Evolutionary conservation across 2,329 filamentous ascomycete species (phyloP), one percentile per base, ranked within the genome.

Genomic region (Aspergillus sp.): DNA sequence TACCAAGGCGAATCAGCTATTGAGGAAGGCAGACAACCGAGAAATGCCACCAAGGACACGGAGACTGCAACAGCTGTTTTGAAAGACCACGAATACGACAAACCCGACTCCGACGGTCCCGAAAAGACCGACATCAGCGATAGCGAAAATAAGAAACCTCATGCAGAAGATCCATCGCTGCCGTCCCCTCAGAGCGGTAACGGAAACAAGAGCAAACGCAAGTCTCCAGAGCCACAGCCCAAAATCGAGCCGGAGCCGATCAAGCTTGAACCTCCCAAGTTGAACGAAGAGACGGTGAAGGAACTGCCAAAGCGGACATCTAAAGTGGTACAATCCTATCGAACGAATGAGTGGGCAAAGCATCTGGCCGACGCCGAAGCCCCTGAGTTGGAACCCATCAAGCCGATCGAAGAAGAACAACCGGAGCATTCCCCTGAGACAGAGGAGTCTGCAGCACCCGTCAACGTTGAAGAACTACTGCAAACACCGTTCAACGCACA

Each of bases 311-410:
- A 82, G n/a, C 86, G 86, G 11, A 76, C 92, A 36, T 95, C 92
- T 1, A 88, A 86, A 62, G 85, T 96, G 8, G 89, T 92, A 1
- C 81, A 91, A 73, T 90, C 90, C 0, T 96, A 95, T 71, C 86
- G 94, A 59, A 97, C 92, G 1, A 96, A 96, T 65, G 94, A 98
- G 77, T 98, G 94, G 94, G 92, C 92, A 0, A 97, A 96, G 74
- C 92, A 96, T 73, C 82, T 96, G 10, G 87, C 88, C 64, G 80
- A 84, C 44, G 92, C 94, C 6, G 93, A 97, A 15, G 78, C 80
- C 5, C 92, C 92, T 1, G 83, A 86, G 2, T 73, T 90, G 11
- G 80, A 84, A 23, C 71, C 86, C 3, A 65, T 82, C 72, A 70
- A 82, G 63, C 74, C 68, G 4, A 64, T 72, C 8, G 63, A 77